A percentile compares a stretch with the other conserved stretches of the same genome.
Conservation (phyloP, 2,329 filamentous ascomycete genomes). For the Bipolaris bicolor region DNA sequence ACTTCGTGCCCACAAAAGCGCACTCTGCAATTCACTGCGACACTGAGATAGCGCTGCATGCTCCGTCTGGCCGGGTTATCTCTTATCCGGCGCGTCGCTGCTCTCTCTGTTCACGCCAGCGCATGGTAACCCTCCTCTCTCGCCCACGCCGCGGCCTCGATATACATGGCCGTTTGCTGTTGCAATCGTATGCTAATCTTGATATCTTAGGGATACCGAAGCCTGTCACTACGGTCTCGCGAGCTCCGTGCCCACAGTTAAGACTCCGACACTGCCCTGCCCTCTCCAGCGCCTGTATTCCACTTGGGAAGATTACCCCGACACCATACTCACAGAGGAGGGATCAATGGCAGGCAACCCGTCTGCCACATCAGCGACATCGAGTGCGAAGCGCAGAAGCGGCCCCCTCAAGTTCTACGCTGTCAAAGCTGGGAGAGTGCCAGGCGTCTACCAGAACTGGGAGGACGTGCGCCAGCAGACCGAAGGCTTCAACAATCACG, state of each 20-base stretch:
- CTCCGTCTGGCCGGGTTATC: slow-evolving; percentile 7
- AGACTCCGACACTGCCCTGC: neutral
- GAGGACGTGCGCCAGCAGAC: slow-evolving; percentile 67
- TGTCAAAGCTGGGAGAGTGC: slow-evolving; percentile 64
- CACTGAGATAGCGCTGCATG: slow-evolving; percentile 16
- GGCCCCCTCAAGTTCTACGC: slow-evolving; percentile 66
- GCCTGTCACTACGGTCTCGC: neutral
- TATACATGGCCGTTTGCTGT: neutral
- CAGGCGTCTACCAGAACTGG: slow-evolving; percentile 70
- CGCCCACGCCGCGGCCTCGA: neutral
- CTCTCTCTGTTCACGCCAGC: slow-evolving; percentile 3
- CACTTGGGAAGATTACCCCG: slow-evolving; percentile 8
- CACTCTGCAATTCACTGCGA: neutral
- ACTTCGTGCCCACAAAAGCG: no score
- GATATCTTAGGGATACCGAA: neutral
- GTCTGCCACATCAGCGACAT: slow-evolving; percentile 38
- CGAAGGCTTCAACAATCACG: slow-evolving; percentile 58
- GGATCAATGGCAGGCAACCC: slow-evolving; percentile 27
- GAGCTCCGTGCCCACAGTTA: neutral
- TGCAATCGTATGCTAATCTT: neutral
- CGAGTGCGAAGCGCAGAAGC: slow-evolving; percentile 62
- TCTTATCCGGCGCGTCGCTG: slow-evolving; percentile 8
- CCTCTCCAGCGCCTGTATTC: slow-evolving; percentile 3
- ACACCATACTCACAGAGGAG: slow-evolving; percentile 5
- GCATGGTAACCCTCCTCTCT: slow-evolving; percentile 16